Evolutionary conservation across 2,329 filamentous ascomycete species (phyloP), one percentile per base, ranked within the genome.

Genomic region (Colletotrichum echinochloae): DNA sequence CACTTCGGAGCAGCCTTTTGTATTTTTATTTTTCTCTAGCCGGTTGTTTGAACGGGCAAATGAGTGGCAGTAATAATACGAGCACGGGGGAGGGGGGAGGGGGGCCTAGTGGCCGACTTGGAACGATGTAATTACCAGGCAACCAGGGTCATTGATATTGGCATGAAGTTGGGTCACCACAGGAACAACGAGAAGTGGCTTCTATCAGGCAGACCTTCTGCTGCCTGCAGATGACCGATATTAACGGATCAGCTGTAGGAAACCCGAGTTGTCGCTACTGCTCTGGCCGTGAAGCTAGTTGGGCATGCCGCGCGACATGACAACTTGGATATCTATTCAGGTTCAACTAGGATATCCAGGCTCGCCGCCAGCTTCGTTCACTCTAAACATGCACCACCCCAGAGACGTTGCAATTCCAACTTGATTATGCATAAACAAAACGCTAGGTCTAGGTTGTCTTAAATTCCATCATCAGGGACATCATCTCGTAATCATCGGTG

Each of bases 401-500:
- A 2, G 49, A 16, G 28, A 35, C 16, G 28, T n/a, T 5, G 6
- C 7, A n/a, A 20, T 54, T 30, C 18, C 18, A 33, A 33, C 8
- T 44, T n/a, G n/a, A 30, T 28, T 28, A n/a, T 26, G 55, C 23
- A 8, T n/a, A 28, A 28, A 59, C 20, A 16, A 26, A 18, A 28
- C 23, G 23, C 35, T 30, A 35, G 41, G 20, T 20, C 2, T 7
- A 35, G 8, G 7, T 6, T 12, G 18, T 20, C 7, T 46, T 26
- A 20, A 30, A 46, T 48, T 51, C 39, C 54, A 60, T 65, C 62
- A 49, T 65, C 14, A 65, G 20, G 18, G 41, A 60, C 62, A 37
- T 65, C 62, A 39, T 48, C 60, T 65, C 62, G 37, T 65, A 18
- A 65, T 65, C 62, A 65, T 65, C 33, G 33, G 41, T 35, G 39